Conservation (phyloP, 2,329 filamentous ascomycete genomes). For the Diaporthe sp. region DNA sequence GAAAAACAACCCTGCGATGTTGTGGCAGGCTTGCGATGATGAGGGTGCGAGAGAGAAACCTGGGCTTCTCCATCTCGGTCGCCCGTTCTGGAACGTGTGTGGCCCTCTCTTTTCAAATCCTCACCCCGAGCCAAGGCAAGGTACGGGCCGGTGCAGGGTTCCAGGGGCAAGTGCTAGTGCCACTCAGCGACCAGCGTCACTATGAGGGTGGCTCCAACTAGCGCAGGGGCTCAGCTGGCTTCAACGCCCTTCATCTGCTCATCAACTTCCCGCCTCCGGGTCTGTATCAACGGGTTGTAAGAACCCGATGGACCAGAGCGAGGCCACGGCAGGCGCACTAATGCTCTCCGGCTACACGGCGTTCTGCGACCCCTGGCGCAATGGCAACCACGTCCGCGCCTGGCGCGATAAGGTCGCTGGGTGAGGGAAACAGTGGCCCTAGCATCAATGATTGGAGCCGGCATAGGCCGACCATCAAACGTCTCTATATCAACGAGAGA, state of each 20-base stretch:
- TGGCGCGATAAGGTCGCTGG: not conserved
- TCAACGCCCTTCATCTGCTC: not conserved
- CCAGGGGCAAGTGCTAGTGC: conserved; percentile 13
- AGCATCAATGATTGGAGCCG: conserved; percentile 41
- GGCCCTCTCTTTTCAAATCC: not conserved
- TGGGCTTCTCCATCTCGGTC: conserved; percentile 11
- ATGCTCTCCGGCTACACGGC: not conserved
- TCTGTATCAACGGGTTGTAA: not conserved
- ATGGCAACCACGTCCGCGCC: conserved; percentile 3
- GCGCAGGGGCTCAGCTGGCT: conserved; percentile 19
- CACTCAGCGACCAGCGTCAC: not conserved
- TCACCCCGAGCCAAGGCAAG: not conserved
- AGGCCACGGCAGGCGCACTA: not conserved
- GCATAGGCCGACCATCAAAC: conserved; percentile 42
- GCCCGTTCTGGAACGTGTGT: not conserved
- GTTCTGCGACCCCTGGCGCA: not conserved
- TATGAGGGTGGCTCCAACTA: not conserved
- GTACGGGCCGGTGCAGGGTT: conserved; percentile 11
- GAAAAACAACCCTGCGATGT: not conserved
- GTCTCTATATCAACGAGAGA: conserved; percentile 43
- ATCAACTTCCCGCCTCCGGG: not conserved
- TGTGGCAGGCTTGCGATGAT: not conserved
- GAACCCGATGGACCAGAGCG: not conserved
- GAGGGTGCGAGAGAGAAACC: not conserved
- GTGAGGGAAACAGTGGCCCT: conserved; percentile 28